Evolutionary conservation across 2,329 filamentous ascomycete species (phyloP), one percentile per base, ranked within the genome.

Genomic region (Escovopsis sp.): DNA sequence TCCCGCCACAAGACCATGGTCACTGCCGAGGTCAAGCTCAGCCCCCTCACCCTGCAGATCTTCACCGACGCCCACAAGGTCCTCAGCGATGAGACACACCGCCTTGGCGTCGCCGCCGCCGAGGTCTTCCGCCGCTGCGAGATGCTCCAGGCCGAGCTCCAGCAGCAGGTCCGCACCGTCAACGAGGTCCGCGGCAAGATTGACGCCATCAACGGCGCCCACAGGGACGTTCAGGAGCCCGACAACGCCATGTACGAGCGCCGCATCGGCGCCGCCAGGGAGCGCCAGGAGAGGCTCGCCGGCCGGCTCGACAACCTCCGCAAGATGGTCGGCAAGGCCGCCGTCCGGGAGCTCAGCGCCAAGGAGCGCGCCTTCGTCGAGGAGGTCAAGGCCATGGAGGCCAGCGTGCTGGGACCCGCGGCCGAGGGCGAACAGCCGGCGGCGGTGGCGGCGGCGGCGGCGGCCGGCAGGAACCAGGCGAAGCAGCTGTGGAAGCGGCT

Each of bases 61-160:
- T 73, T 89, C 49, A 82, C 80, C 26, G 77, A 84, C 45, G 77
- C 77, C 0, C 84, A 89, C 57, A 77, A 81, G 54, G 66, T 83
- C 5, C 66, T 88, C 6, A 77, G 77, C 47, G 70, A 73, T 9
- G 82, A 88, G 58, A 85, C 81, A 0, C 69, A 81, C 50, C 69
- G 68, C 10, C 68, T 88, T 10, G 81, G 82, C 12, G 64, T 73
- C 36, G 82, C 80, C 1, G 82, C 80, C 1, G 75, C 82, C 1
- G 81, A 86, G 51, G 66, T 88, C 6, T 88, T 87, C 61, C 69
- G 78, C 26, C 72, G 78, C 43, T 85, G 82, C 47, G 73, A 82
- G 50, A 69, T 76, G 38, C 67, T 88, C 26, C 77, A 81, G 51
- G 65, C 68, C 15, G 82, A 87, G 54, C 68, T 87, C 36, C 68